Conservation (phyloP, 345 rosid genomes). For the Stellera chamaejasme region DNA sequence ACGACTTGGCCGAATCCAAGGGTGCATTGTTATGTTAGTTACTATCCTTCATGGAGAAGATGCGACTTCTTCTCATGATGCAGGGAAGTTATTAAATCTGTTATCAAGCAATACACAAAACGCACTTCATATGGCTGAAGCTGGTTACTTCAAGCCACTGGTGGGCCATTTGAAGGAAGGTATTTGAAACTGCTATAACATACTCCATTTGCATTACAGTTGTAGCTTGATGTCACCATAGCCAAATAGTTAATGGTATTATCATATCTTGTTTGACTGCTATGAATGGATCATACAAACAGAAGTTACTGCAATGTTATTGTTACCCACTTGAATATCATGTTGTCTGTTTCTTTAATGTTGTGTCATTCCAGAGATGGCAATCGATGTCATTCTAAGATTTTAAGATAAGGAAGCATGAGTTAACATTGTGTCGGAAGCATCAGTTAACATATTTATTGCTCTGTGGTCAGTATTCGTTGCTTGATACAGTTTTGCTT, state of each 20-base stretch:
- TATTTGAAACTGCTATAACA: slow-evolving; percentile 10
- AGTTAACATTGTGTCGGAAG: background rate
- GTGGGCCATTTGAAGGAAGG: slow-evolving; percentile 54
- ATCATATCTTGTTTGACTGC: background rate
- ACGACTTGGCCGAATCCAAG: slow-evolving; percentile 53
- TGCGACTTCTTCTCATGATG: slow-evolving; percentile 38
- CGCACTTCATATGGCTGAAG: slow-evolving; percentile 78
- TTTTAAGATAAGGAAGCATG: too few species aligned
- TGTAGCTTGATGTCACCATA: background rate
- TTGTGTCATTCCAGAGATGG: too few species aligned
- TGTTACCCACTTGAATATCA: too few species aligned
- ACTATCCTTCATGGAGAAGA: slow-evolving; percentile 48
- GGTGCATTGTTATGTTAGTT: slow-evolving; percentile 62
- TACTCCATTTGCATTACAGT: background rate
- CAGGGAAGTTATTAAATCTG: slow-evolving; percentile 41
- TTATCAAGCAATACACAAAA: slow-evolving; percentile 59
- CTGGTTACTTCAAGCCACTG: slow-evolving; percentile 64
- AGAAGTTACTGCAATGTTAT: too few species aligned
- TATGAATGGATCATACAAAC: too few species aligned
- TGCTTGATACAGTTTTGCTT: slow-evolving; percentile 1
- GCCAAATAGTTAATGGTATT: background rate
- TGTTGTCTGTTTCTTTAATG: too few species aligned
- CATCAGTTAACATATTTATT: background rate
- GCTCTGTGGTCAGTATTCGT: background rate
- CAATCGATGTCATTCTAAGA: too few species aligned